phyloP scores from a whole-genome alignment of 129 eudicot species.

The Artemisia argyi region DNA sequence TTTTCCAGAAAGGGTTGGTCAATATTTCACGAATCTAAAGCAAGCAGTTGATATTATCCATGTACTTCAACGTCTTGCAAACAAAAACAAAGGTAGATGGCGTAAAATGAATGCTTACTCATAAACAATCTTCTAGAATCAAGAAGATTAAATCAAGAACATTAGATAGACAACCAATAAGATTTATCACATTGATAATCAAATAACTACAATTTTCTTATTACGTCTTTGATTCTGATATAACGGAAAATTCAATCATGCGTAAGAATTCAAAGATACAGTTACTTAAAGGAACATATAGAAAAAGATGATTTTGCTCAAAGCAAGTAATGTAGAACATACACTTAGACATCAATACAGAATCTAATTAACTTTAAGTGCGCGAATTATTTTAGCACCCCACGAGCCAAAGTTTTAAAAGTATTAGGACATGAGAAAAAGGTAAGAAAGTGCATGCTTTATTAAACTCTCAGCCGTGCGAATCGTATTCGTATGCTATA shows the following conservation, averaged over 20 bases:
- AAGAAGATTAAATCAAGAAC: neutral
- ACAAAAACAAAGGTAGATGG: neutral
- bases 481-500: neutral
- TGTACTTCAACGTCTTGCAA: neutral
- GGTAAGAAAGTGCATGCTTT: conserved; percentile 11
- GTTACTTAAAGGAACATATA: neutral
- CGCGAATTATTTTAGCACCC: neutral
- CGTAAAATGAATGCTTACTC: neutral
- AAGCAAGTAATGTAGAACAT: neutral
- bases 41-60: neutral
- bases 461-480: neutral
- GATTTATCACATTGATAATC: neutral
- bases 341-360: neutral
- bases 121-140: neutral
- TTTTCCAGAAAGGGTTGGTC: neutral
- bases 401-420: neutral
- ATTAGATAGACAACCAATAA: neutral
- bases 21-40: neutral
- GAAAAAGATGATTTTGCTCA: neutral
- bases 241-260: too few species aligned
- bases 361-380: neutral
- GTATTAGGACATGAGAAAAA: neutral
- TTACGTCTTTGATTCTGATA: neutral
- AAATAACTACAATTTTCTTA: neutral
- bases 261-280: too few species aligned